Evolutionary conservation across 164 flowering plant genomes (phyloP).

Genomic region (Brasenia schreberi): DNA sequence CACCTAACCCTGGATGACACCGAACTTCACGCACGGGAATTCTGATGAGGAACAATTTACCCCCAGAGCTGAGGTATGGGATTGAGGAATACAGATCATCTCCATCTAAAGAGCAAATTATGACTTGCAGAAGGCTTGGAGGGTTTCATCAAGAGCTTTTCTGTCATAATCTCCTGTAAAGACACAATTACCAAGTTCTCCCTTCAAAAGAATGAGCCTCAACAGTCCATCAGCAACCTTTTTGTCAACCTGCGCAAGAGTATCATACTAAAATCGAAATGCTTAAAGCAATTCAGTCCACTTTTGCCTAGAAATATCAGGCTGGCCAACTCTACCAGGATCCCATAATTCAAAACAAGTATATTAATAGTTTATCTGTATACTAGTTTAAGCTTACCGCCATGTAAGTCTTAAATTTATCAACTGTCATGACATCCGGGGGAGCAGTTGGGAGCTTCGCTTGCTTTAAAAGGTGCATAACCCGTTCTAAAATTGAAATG

Average conservation of each 20-base stretch:
- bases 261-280: not conserved
- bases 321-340: not conserved
- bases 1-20: too few relatives aligned
- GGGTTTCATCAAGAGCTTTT: slow-evolving; percentile 75
- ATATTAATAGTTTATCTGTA: not conserved
- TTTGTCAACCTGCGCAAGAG: slow-evolving; percentile 67
- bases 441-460: slow-evolving; percentile 88
- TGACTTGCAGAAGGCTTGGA: slow-evolving; percentile 65
- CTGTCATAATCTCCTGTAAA: slow-evolving; percentile 93
- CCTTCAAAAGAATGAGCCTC: slow-evolving; percentile 90
- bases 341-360: not conserved
- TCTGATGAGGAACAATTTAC: too few relatives aligned
- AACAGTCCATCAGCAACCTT: slow-evolving; percentile 96
- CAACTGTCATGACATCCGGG: slow-evolving; percentile 81
- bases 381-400: slow-evolving; percentile 45
- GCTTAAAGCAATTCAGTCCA: not conserved
- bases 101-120: slow-evolving; percentile 14
- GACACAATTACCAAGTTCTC: slow-evolving; percentile 89
- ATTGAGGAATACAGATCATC: not conserved
- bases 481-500: slow-evolving; percentile 62
- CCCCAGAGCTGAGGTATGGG: too few relatives aligned
- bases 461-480: slow-evolving; percentile 37
- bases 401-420: slow-evolving; percentile 85
- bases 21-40: too few relatives aligned
- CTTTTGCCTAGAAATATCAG: not conserved